A percentile compares a stretch with the other conserved stretches of the same genome.
Conservation (phyloP, 805 yeast genomes). For the Kodamaea restingae region DNA sequence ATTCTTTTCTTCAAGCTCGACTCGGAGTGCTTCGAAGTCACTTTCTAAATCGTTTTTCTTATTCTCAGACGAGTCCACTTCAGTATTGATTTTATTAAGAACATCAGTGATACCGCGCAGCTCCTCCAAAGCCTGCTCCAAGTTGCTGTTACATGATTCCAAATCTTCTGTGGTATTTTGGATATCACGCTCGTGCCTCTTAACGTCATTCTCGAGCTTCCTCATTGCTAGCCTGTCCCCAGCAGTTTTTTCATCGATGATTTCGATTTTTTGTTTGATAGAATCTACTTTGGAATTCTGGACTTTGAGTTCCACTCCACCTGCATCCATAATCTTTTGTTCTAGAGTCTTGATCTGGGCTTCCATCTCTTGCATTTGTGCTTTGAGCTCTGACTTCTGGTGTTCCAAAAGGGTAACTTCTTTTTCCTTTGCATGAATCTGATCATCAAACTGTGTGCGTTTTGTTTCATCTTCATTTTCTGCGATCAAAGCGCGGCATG, state of each 20-base stretch:
- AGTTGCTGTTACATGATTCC: constrained; percentile 21
- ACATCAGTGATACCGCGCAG: constrained; percentile 14
- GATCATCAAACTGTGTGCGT: constrained; percentile 31
- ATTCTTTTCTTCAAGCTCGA: constrained; percentile 34
- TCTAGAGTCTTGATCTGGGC: constrained; percentile 57
- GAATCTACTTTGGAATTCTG: constrained; percentile 84
- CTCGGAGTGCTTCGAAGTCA: constrained; percentile 32
- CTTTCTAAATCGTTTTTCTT: constrained; percentile 38
- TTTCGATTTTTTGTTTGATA: constrained; percentile 59
- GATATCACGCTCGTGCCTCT: constrained; percentile 48
- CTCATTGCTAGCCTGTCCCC: constrained; percentile 53
- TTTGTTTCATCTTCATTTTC: constrained; percentile 31
- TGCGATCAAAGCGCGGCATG: constrained; percentile 39
- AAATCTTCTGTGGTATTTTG: constrained; percentile 46
- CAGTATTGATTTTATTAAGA: constrained; percentile 29
- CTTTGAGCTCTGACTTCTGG: constrained; percentile 36
- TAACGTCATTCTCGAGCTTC: constrained; percentile 62
- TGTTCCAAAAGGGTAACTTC: constrained; percentile 17
- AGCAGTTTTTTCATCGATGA: constrained; percentile 52
- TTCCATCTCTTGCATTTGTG: constrained; percentile 54
- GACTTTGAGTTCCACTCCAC: constrained; percentile 78
- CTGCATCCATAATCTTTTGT: constrained; percentile 80
- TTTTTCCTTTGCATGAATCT: constrained; percentile 31
- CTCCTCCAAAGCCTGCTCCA: constrained; percentile 17
- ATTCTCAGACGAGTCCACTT: constrained; percentile 29